Conservation (phyloP, 345 rosid genomes). For the Cardamine resedifolia region DNA sequence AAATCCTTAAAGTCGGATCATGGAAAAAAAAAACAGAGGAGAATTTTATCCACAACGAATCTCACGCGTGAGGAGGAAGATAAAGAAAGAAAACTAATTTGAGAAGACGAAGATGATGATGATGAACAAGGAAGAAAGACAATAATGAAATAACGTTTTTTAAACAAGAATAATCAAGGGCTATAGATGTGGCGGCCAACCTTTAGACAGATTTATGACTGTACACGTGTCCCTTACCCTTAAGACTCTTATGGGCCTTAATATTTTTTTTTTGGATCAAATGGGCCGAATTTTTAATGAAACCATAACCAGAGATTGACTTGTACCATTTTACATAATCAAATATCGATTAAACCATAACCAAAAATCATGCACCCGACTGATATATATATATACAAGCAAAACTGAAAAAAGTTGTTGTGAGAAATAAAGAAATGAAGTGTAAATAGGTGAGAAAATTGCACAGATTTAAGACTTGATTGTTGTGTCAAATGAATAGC, state of each 20-base stretch:
- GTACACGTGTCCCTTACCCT: constrained; percentile 19
- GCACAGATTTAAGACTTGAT: no score
- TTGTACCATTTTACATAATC: no score
- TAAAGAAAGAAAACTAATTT: constrained; percentile 19
- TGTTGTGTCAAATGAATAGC: no score
- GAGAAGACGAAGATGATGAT: constrained; percentile 1
- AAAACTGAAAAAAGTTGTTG: no score
- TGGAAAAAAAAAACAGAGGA: not conserved
- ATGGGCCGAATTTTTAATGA: constrained; percentile 5
- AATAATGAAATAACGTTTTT: not conserved
- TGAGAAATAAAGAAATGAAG: no score
- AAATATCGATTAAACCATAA: no score
- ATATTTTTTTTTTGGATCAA: not conserved
- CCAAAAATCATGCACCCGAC: no score
- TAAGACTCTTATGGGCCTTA: constrained; percentile 21
- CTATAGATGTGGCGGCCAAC: constrained; percentile 16
- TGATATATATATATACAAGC: no score
- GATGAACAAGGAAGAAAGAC: not conserved
- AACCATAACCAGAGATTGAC: no score
- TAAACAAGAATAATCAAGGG: constrained; percentile 1
- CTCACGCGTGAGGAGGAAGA: constrained; percentile 27
- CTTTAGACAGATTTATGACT: not conserved
- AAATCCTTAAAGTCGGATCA: constrained; percentile 21
- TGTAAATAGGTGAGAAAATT: no score
- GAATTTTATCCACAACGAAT: constrained; percentile 14